Evolutionary conservation across 192 early-diverging fungal species (phyloP), one percentile per base, ranked within the genome.

Genomic region (Backusella australiensis): DNA sequence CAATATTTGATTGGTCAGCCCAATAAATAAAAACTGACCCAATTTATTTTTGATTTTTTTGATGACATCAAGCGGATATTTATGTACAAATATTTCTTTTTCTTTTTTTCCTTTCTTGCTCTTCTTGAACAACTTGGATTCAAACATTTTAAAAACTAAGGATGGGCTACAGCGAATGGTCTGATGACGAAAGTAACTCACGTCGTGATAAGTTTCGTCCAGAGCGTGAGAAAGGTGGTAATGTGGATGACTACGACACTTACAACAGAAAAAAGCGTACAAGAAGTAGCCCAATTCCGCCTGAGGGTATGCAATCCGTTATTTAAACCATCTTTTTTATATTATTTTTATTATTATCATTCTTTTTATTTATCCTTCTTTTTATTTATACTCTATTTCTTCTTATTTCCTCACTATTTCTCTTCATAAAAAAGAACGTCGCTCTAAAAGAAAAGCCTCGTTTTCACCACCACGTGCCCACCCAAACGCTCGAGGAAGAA

Each of bases 141-240:
- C 56, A 63, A 63, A 49, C 46, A n/a, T 63, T 32, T 29, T 68
- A 68, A 26, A 23, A 63, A 63, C 26, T 15, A 32, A 71, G 39
- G 39, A 71, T 71, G 70, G 70, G 70, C 42, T 71, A 83, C 63
- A 67, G 49, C 34, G 75, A 82, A 42, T 73, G 70, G 74, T 83
- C 82, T 41, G 82, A 83, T 80, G 82, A 83, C 6, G 82, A 83
- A 49, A 71, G 39, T 23, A 63, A 63, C 56, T 59, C 78, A 14
- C 70, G 68, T 21, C 74, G 82, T 35, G 82, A 83, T 29, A 83
- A 83, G 71, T 83, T 83, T 53, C 71, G 82, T 32, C 75, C 71
- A 53, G 82, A 83, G 69, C 69, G 75, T 53, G 70, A 81, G n/a
- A 69, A 65, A 36, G 72, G 69, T 44, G 23, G 42, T 49, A 44